These are phyloP conservation scores for Poa annua DNA, from an alignment of 176 grass and related monocot genomes.

Conservation along the genomic window DNA sequence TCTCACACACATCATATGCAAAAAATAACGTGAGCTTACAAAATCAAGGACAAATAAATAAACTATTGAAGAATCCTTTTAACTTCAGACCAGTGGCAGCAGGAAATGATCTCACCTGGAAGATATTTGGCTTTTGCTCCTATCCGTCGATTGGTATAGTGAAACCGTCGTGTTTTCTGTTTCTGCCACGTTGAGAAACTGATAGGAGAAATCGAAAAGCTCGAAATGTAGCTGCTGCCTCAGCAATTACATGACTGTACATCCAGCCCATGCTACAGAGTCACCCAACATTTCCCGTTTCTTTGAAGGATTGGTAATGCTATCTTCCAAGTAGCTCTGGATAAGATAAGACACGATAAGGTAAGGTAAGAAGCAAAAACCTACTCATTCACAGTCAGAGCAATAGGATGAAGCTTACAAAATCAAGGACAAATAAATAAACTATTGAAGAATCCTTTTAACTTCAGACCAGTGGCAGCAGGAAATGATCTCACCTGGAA, in stretches of 20 bases:
- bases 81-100: conserved; percentile 11
- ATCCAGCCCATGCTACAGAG: conserved; percentile 97
- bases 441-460: too few relatives aligned
- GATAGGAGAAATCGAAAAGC: conserved; percentile 96
- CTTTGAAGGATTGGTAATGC: conserved; percentile 69
- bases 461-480: too few relatives aligned
- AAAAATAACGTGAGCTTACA: conserved; percentile 16
- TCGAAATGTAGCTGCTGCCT: conserved; percentile 97
- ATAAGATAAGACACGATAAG: background rate
- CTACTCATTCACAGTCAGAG: background rate
- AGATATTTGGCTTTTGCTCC: conserved; percentile 64
- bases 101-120: conserved; percentile 63
- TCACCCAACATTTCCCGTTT: conserved; percentile 83
- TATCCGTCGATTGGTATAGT: conserved; percentile 63
- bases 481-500: conserved; percentile 67
- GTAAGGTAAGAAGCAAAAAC: conserved; percentile 30
- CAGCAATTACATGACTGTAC: conserved; percentile 95
- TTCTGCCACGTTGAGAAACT: conserved; percentile 95
- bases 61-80: too few relatives aligned
- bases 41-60: too few relatives aligned
- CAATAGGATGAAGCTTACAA: background rate
- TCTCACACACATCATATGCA: conserved; percentile 32
- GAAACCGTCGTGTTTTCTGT: conserved; percentile 65
- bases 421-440: too few relatives aligned
- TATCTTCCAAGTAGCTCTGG: conserved; percentile 87